Evolutionary conservation across 345 rosid genomes (phyloP).

Genomic region (Kernera saxatilis): DNA sequence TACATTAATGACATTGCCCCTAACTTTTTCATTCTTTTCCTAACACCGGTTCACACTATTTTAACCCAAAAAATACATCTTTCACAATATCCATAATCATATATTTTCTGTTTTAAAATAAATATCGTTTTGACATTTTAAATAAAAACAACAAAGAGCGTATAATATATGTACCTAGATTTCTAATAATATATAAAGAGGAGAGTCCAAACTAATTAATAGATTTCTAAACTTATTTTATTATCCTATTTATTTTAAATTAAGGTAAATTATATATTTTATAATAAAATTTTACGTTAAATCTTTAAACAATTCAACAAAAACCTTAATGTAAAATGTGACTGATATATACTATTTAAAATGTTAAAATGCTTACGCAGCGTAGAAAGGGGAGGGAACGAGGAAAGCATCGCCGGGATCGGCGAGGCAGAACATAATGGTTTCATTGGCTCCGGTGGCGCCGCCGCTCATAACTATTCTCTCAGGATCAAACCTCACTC

Average conservation of each 20-base stretch:
- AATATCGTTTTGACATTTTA: neutral
- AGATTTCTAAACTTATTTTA: too few species aligned
- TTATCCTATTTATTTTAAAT: too few species aligned
- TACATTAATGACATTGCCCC: conserved; percentile 4
- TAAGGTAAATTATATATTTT: too few species aligned
- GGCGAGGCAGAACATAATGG: conserved; percentile 76
- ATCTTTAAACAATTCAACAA: too few species aligned
- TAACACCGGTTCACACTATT: neutral
- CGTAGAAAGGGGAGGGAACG: conserved; percentile 73
- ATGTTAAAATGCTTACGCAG: conserved; percentile 45
- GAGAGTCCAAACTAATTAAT: too few species aligned
- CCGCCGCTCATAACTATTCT: conserved; percentile 85
- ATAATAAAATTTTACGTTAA: too few species aligned
- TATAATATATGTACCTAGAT: too few species aligned
- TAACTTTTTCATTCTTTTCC: neutral
- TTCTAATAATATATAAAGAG: too few species aligned
- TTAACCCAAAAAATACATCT: too few species aligned
- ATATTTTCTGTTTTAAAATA: neutral
- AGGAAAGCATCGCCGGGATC: conserved; percentile 84
- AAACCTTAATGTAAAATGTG: too few species aligned
- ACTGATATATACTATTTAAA: neutral
- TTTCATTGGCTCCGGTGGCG: conserved; percentile 86
- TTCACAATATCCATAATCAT: neutral
- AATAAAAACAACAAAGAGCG: too few species aligned
- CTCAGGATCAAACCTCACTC: conserved; percentile 54